phyloP scores from a whole-genome alignment of 306 rosid species.

The Gynostemma pentaphyllum region DNA sequence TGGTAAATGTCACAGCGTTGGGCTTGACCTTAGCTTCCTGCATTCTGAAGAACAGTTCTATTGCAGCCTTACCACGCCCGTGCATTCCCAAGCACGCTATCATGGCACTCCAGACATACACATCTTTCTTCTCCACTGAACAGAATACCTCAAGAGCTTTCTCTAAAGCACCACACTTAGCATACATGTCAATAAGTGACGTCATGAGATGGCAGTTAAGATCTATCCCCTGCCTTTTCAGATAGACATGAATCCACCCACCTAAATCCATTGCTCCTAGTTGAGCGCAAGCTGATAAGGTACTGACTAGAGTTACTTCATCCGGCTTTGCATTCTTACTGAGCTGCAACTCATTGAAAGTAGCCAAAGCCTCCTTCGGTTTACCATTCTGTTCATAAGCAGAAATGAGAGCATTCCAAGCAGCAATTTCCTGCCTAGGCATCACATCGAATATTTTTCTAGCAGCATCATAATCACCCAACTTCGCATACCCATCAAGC shows the following conservation, averaged over 20 bases:
- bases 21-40: constrained; percentile 43
- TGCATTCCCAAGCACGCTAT: constrained; percentile 60
- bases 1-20: constrained; percentile 48
- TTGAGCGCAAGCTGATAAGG: constrained; percentile 52
- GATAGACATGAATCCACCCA: constrained; percentile 38
- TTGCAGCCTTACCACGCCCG: constrained; percentile 41
- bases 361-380: constrained; percentile 51
- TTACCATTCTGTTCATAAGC: constrained; percentile 50
- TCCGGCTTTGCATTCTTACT: constrained; percentile 35
- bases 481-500: constrained; percentile 53
- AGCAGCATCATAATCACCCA: constrained; percentile 37
- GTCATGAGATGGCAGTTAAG: constrained; percentile 39
- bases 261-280: constrained; percentile 58
- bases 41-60: constrained; percentile 40
- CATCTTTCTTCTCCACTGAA: constrained; percentile 36
- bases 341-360: constrained; percentile 39
- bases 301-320: constrained; percentile 44
- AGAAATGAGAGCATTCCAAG: constrained; percentile 51
- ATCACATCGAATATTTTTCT: constrained; percentile 23
- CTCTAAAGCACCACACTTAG: constrained; percentile 53
- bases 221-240: constrained; percentile 33
- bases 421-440: constrained; percentile 44
- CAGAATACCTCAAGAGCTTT: constrained; percentile 40
- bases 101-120: constrained; percentile 57
- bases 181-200: constrained; percentile 55